Conservation (phyloP, 345 rosid genomes). For the Pseudoturritis turrita region DNA sequence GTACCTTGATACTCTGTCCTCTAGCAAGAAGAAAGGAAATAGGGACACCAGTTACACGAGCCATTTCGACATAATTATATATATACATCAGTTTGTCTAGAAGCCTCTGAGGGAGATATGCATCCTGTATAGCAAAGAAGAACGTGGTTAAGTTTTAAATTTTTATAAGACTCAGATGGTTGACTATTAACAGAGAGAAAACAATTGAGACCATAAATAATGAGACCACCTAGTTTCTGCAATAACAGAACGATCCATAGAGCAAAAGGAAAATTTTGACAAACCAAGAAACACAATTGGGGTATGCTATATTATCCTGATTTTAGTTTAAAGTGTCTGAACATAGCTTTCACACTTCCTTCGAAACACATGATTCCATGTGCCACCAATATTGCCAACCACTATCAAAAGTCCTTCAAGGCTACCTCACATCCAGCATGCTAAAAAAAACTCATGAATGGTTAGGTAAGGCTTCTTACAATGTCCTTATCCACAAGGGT, state of each 20-base stretch:
- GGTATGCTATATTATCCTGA: background rate
- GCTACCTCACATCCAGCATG: no score
- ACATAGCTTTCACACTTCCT: background rate
- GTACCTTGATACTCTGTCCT: constrained; percentile 97
- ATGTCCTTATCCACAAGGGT: background rate
- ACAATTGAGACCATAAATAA: background rate
- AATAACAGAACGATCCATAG: background rate
- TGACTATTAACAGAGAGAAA: background rate
- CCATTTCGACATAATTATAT: constrained; percentile 98
- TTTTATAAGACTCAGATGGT: background rate
- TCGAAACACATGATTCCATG: background rate
- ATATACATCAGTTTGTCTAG: constrained; percentile 90
- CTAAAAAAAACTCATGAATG: no score
- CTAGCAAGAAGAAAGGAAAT: constrained; percentile 93
- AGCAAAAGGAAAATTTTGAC: background rate
- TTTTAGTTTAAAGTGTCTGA: background rate
- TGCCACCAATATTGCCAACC: no score
- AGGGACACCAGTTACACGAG: constrained; percentile 99
- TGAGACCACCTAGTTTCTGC: background rate
- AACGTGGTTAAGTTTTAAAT: constrained; percentile 4
- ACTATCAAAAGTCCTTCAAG: background rate
- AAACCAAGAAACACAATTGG: background rate
- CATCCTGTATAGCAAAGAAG: constrained; percentile 63
- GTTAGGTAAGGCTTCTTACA: background rate
- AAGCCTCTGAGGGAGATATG: constrained; percentile 97